These are phyloP conservation scores for Ampelomyces quisqualis DNA, from an alignment of 2,329 filamentous ascomycete species.

Conservation along the genomic window DNA sequence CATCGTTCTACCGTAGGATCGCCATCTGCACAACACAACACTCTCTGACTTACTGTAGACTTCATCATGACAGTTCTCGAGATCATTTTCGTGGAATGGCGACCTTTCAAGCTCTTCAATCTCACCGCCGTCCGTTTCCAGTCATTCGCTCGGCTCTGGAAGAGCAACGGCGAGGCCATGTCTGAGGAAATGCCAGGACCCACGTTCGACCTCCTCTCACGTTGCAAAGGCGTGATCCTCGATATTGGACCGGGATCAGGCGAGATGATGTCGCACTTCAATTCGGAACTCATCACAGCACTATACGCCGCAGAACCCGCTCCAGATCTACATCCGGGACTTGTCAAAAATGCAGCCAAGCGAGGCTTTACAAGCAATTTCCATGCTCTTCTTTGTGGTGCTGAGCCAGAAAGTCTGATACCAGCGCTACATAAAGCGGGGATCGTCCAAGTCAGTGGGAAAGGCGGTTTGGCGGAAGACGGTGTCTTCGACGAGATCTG, in stretches of 20 bases:
- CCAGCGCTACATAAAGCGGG: constrained; percentile 49
- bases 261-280: constrained; percentile 51
- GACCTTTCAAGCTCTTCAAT: constrained; percentile 31
- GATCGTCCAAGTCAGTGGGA: constrained; percentile 34
- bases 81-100: constrained; percentile 29
- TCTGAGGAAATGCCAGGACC: constrained; percentile 41
- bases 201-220: constrained; percentile 26
- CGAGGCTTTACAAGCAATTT: constrained; percentile 52
- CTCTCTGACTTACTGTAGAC: constrained; percentile 20
- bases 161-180: constrained; percentile 38
- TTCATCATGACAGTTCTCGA: constrained; percentile 40
- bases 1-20: constrained; percentile 31
- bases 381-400: constrained; percentile 51
- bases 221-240: constrained; percentile 39
- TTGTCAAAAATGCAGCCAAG: constrained; percentile 46
- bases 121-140: constrained; percentile 33
- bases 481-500: constrained; percentile 58
- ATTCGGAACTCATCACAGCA: constrained; percentile 44
- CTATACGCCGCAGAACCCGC: constrained; percentile 60
- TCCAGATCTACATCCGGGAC: constrained; percentile 48
- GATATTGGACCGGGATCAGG: constrained; percentile 54
- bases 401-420: constrained; percentile 50
- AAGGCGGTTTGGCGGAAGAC: constrained; percentile 23
- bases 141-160: constrained; percentile 42
- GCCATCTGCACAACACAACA: neutral